Base-by-base conservation (phyloP, 352 stramenopile species). In the Phytophthora foliorum region DNA sequence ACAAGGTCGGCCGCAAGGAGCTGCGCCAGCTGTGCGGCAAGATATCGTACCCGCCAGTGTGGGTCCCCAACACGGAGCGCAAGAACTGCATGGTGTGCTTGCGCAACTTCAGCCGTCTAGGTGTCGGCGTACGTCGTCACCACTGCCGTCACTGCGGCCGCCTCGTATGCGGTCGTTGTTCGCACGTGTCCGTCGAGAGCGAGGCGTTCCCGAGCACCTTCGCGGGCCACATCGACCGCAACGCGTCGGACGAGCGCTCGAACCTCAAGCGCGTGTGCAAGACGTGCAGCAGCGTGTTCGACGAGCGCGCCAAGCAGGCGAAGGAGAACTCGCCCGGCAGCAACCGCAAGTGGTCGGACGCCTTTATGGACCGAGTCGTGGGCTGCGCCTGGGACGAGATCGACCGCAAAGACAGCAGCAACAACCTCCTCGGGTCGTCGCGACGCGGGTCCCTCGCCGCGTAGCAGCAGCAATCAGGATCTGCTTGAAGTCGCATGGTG, bases 111-210 rank as follows among this genome's bases (percentile, higher is more conserved):
- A 89, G 74, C 19, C 72, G 71, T 25, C 68, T 95, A 3, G 69
- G 68, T 22, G 63, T 95, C 13, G 86, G 84, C 38, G 77, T 91
- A 25, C 85, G 88, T 44, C 89, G 89, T 22, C 89, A 96, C 65
- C 89, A 96, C 72, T 96, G 89, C 64, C 89, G 89, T 14, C 90
- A 93, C 75, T 97, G 89, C 61, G 89, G 88, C 0, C 85, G 88
- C 13, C 74, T 96, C 27, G 88, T 89, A 54, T 96, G 89, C 54
- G 84, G 86, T 16, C 74, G 90, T 55, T 96, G 89, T 65, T 91
- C 85, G 50, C 74, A 91, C 51, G 77, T 90, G 14, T 91, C 82
- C 13, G 75, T 96, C 10, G 85, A 93, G 46, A 84, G 72, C 49
- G 84, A 83, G 31, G 83, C 84, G 21, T 95, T 94, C 61, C 85